Conservation (phyloP, 1,139 yeast genomes). For the Yamadazyma trypodendri region DNA sequence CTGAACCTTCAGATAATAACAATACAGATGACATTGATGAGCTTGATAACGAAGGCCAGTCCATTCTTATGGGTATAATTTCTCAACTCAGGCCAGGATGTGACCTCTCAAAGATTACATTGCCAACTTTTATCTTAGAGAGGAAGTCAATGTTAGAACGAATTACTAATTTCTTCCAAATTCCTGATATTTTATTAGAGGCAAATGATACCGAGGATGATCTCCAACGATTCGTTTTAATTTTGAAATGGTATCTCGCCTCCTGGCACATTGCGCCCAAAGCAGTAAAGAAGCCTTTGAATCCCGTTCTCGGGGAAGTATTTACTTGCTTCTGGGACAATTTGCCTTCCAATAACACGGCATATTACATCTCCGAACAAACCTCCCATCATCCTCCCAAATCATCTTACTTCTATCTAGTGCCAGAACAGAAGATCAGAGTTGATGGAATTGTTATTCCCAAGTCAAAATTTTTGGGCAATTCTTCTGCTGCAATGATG, state of each 20-base stretch:
- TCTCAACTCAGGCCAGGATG: conserved; percentile 91
- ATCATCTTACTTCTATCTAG: conserved; percentile 84
- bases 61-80: conserved; percentile 80
- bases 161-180: conserved; percentile 84
- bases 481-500: conserved; percentile 96
- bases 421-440: conserved; percentile 78
- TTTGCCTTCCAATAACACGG: conserved; percentile 60
- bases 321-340: conserved; percentile 92
- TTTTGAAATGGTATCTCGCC: conserved; percentile 85
- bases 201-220: conserved; percentile 66
- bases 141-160: conserved; percentile 96
- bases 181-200: conserved; percentile 68
- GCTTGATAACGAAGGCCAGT: conserved; percentile 85
- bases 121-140: conserved; percentile 92
- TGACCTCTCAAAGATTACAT: conserved; percentile 83
- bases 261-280: conserved; percentile 99
- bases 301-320: conserved; percentile 90
- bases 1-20: background rate
- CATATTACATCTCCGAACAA: conserved; percentile 88
- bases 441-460: conserved; percentile 91
- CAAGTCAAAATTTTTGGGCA: conserved; percentile 84
- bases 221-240: conserved; percentile 64
- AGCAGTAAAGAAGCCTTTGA: conserved; percentile 94
- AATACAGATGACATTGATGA: conserved; percentile 69
- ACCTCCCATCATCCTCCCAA: conserved; percentile 99